Evolutionary conservation across 257 asterid genomes (phyloP).

Genomic region (Solanum piurae): DNA sequence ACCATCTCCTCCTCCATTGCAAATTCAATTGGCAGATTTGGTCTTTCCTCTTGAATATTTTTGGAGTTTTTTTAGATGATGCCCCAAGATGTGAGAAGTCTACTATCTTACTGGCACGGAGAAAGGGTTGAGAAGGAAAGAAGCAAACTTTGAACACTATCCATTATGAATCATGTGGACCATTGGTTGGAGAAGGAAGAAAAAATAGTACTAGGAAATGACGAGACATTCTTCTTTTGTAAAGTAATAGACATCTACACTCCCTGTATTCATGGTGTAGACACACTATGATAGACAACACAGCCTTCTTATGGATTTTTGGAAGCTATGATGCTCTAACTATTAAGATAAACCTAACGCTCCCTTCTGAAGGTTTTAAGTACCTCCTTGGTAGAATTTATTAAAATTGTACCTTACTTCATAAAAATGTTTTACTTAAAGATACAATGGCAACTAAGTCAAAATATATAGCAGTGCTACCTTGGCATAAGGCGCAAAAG

Average conservation of each 20-base stretch:
- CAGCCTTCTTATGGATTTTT: background rate
- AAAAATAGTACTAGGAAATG: background rate
- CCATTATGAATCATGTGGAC: background rate
- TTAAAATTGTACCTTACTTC: background rate
- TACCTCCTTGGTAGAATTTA: background rate
- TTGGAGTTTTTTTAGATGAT: background rate
- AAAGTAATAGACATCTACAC: background rate
- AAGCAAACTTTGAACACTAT: background rate
- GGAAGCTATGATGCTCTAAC: background rate
- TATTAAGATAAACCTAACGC: background rate
- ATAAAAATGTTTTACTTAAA: background rate
- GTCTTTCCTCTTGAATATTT: background rate
- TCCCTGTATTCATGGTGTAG: background rate
- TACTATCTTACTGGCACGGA: background rate
- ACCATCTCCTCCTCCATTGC: background rate
- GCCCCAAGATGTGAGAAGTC: background rate
- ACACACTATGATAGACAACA: background rate
- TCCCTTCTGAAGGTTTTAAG: background rate
- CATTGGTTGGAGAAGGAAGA: background rate
- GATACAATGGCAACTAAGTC: background rate
- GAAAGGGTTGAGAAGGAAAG: background rate
- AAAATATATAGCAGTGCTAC: background rate
- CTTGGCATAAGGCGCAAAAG: background rate
- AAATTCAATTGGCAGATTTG: background rate
- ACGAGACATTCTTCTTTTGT: background rate